phyloP scores from a whole-genome alignment of 768 basidiomycete species.

The Neoboletus subvelutipes region DNA sequence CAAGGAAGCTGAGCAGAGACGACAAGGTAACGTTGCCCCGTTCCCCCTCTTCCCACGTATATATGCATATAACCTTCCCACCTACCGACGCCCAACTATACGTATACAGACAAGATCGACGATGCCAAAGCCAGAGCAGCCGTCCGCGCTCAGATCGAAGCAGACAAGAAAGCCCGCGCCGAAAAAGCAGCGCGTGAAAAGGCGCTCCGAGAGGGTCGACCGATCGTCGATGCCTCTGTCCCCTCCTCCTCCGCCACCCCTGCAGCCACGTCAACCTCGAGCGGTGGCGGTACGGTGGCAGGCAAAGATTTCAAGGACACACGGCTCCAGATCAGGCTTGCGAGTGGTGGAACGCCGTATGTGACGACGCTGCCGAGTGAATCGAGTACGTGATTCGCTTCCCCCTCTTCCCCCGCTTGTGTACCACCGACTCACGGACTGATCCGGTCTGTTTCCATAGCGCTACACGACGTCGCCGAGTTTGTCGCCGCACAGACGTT shows the following conservation, averaged over 20 bases:
- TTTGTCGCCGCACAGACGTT: constrained; percentile 76
- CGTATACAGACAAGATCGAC: constrained; percentile 74
- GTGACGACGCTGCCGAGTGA: constrained; percentile 81
- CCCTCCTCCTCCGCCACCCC: constrained; percentile 33
- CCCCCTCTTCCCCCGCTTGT: neutral
- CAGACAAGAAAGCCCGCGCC: constrained; percentile 85
- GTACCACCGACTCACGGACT: neutral
- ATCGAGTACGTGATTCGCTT: constrained; percentile 50
- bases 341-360: constrained; percentile 73
- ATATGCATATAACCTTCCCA: neutral
- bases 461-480: constrained; percentile 83
- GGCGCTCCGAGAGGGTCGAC: constrained; percentile 78
- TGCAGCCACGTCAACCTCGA: constrained; percentile 35
- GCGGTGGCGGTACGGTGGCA: constrained; percentile 38
- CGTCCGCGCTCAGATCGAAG: constrained; percentile 92
- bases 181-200: constrained; percentile 90
- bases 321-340: constrained; percentile 84
- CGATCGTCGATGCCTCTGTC: constrained; percentile 35
- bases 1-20: constrained; percentile 81
- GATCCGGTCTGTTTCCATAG: constrained; percentile 37
- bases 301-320: constrained; percentile 86
- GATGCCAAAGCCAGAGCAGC: constrained; percentile 85
- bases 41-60: neutral
- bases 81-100: neutral
- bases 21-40: constrained; percentile 55